A percentile compares a stretch with the other conserved stretches of the same genome.
These are phyloP conservation scores for Mortierella sp. DNA, from an alignment of 371 early-diverging fungal species.

Conservation along the genomic window DNA sequence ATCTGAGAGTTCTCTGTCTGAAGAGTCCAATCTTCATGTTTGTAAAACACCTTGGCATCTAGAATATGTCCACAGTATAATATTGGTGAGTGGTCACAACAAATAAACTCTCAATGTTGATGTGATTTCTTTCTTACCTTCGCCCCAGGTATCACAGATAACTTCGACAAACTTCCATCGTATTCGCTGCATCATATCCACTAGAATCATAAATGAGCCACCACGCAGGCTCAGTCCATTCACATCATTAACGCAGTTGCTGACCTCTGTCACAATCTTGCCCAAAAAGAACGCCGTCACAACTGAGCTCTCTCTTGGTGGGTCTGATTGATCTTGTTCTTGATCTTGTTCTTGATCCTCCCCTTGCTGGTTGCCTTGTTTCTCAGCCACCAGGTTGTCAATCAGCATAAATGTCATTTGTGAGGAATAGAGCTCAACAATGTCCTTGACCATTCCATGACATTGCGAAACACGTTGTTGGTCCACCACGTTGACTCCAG, in stretches of 20 bases:
- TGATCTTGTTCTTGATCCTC: conserved; percentile 40
- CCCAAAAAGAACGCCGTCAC: conserved; percentile 69
- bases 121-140: conserved; percentile 54
- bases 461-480: conserved; percentile 80
- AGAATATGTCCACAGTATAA: conserved; percentile 17
- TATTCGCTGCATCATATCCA: conserved; percentile 66
- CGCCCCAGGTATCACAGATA: conserved; percentile 68
- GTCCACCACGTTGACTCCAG: conserved; percentile 61
- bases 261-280: conserved; percentile 66
- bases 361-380: conserved; percentile 13
- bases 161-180: conserved; percentile 70
- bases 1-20: conserved; percentile 79
- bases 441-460: conserved; percentile 81
- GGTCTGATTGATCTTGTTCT: conserved; percentile 44
- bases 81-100: conserved; percentile 20
- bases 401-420: conserved; percentile 71
- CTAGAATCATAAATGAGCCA: conserved; percentile 67
- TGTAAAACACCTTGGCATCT: conserved; percentile 85
- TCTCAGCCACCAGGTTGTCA: conserved; percentile 39
- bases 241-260: conserved; percentile 72
- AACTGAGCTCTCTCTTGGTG: conserved; percentile 67
- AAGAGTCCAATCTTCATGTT: conserved; percentile 89
- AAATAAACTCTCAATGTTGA: too few species aligned
- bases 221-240: conserved; percentile 67
- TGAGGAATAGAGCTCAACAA: conserved; percentile 73